These are phyloP conservation scores for Metschnikowia corniflorae DNA, from an alignment of 805 yeast genomes.

Conservation along the genomic window DNA sequence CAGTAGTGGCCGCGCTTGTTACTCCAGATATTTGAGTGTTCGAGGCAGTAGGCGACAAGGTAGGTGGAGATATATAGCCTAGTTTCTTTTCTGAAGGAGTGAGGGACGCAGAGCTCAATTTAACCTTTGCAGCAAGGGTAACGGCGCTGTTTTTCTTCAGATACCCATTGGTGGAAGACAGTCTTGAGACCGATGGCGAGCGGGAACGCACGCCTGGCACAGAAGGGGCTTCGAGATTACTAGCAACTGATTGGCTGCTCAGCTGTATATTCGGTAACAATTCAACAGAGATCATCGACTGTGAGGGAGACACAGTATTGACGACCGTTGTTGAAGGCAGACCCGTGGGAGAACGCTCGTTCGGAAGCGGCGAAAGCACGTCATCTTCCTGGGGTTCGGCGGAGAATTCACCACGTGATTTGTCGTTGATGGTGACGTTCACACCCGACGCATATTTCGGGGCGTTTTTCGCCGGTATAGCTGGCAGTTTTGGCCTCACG, in stretches of 20 bases:
- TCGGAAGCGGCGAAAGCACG: slow-evolving; percentile 18
- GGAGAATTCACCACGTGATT: background rate
- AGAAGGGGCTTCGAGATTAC: background rate
- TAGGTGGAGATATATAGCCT: slow-evolving; percentile 10
- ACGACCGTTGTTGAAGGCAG: slow-evolving; percentile 7
- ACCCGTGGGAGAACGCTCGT: slow-evolving; percentile 14
- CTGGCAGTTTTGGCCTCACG: slow-evolving; percentile 11
- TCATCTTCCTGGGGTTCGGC: slow-evolving; percentile 12
- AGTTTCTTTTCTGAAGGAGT: slow-evolving; percentile 19
- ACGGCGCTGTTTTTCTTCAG: slow-evolving; percentile 11
- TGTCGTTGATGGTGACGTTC: no score
- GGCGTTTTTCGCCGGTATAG: no score
- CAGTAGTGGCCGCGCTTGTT: slow-evolving; percentile 6
- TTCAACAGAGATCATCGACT: slow-evolving; percentile 5
- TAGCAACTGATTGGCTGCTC: background rate
- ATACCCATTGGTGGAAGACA: slow-evolving; percentile 16
- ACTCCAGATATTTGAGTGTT: slow-evolving; percentile 13
- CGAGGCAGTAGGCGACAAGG: slow-evolving; percentile 13
- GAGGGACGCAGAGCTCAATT: slow-evolving; percentile 19
- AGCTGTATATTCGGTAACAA: slow-evolving; percentile 1
- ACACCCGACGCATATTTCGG: no score
- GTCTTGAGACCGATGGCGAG: slow-evolving; percentile 18
- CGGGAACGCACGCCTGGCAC: slow-evolving; percentile 4
- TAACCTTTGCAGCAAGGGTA: slow-evolving; percentile 10
- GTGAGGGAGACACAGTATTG: slow-evolving; percentile 4